These are phyloP conservation scores for Aciculosporium take DNA, from an alignment of 2,329 filamentous ascomycete species.

Conservation along the genomic window DNA sequence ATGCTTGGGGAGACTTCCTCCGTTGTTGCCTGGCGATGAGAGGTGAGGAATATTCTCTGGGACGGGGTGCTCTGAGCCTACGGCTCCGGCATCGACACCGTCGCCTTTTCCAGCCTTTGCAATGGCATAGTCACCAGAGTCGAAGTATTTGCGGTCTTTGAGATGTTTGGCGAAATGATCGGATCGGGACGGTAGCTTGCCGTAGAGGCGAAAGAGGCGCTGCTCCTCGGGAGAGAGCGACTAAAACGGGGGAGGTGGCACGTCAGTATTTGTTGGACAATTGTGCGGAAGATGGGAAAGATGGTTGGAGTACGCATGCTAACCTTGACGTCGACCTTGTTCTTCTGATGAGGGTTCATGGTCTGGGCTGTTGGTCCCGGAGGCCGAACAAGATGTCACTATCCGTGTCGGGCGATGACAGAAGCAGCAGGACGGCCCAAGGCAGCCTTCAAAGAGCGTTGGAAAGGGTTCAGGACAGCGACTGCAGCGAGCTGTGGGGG, in stretches of 20 bases:
- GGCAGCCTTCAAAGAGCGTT: neutral
- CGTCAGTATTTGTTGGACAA: neutral
- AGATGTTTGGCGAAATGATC: conserved; percentile 96
- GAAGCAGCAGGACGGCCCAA: neutral
- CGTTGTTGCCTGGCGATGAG: conserved; percentile 44
- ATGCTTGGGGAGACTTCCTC: conserved; percentile 21
- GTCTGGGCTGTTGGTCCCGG: conserved; percentile 12
- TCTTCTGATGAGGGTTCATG: conserved; percentile 97
- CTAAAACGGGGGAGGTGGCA: conserved; percentile 33
- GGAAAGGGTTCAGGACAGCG: neutral
- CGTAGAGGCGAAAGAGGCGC: conserved; percentile 90
- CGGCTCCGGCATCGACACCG: conserved; percentile 80
- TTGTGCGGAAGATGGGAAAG: neutral
- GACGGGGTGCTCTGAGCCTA: conserved; percentile 87
- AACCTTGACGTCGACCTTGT: conserved; percentile 94
- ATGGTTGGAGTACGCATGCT: conserved; percentile 26
- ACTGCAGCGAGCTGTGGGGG: neutral
- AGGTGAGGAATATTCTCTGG: conserved; percentile 92
- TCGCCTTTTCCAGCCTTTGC: conserved; percentile 95
- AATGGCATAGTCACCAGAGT: conserved; percentile 90
- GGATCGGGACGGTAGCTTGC: conserved; percentile 92
- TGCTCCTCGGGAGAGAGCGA: conserved; percentile 89
- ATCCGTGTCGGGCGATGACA: neutral
- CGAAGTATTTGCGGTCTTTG: conserved; percentile 98
- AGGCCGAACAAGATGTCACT: neutral